Percentiles rank a stretch among this genome's conserved stretches.
Conservation (phyloP, 495 filamentous ascomycete species). For the Xylaria scruposa region DNA sequence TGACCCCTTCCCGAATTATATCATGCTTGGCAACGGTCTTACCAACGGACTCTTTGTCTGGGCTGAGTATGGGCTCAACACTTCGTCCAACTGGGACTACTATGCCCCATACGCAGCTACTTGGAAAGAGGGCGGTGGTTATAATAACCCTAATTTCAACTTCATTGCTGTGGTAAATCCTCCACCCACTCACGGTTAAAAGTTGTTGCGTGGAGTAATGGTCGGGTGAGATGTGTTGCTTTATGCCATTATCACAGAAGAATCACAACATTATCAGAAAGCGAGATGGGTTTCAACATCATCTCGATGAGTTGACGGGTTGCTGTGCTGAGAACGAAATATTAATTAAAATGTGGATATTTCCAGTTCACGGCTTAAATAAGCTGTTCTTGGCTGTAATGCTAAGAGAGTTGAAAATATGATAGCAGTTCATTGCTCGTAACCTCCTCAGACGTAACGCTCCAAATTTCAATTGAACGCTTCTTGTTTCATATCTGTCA, state of each 20-base stretch:
- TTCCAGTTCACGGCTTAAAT: no score
- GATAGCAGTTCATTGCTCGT: no score
- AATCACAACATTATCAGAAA: not conserved
- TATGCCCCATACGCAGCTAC: slow-evolving; percentile 44
- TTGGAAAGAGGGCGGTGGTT: slow-evolving; percentile 42
- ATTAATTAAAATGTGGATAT: not conserved
- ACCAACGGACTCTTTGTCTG: slow-evolving; percentile 61
- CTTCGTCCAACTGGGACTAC: slow-evolving; percentile 45
- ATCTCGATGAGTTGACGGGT: not conserved
- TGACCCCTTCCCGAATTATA: slow-evolving; percentile 49
- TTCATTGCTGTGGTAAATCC: slow-evolving; percentile 32
- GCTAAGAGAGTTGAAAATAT: no score
- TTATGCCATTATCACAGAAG: not conserved
- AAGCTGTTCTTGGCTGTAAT: no score
- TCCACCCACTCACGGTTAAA: slow-evolving; percentile 37
- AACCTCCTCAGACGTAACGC: no score
- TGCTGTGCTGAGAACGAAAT: not conserved
- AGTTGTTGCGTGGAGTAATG: not conserved
- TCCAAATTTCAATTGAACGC: no score
- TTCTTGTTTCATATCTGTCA: no score
- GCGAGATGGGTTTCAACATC: not conserved
- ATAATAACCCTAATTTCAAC: slow-evolving; percentile 39
- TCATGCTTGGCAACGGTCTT: slow-evolving; percentile 56
- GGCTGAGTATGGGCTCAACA: slow-evolving; percentile 65
- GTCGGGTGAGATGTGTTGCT: not conserved